Conservation (phyloP, 2,329 filamentous ascomycete species). For the Ceratocystis alfenasii region DNA sequence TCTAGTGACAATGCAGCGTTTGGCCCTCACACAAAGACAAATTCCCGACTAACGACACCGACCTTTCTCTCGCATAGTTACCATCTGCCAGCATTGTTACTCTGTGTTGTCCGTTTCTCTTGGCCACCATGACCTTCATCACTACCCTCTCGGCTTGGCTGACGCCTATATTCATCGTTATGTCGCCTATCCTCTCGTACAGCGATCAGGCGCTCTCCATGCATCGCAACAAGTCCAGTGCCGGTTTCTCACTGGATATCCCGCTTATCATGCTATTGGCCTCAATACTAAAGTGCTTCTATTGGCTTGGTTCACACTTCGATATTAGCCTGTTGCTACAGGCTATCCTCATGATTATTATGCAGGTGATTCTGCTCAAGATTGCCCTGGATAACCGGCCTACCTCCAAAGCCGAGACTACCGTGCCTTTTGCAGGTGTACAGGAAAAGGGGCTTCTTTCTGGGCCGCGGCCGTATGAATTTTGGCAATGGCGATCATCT, state of each 20-base stretch:
- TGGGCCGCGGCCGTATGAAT: slow-evolving; percentile 54
- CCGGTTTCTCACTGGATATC: slow-evolving; percentile 59
- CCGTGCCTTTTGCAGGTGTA: slow-evolving; percentile 46
- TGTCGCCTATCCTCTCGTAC: slow-evolving; percentile 54
- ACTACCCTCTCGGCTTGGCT: slow-evolving; percentile 42
- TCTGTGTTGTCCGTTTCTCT: not conserved
- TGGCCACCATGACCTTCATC: slow-evolving; percentile 32
- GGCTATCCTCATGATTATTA: slow-evolving; percentile 51
- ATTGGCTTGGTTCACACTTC: slow-evolving; percentile 55
- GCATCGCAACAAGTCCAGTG: slow-evolving; percentile 51
- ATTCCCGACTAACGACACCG: slow-evolving; percentile 8
- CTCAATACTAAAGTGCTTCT: slow-evolving; percentile 56
- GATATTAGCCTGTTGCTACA: slow-evolving; percentile 52
- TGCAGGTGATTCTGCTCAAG: slow-evolving; percentile 53
- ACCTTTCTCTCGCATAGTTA: not conserved
- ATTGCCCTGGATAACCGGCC: slow-evolving; percentile 58
- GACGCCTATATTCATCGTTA: slow-evolving; percentile 51
- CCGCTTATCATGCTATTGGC: slow-evolving; percentile 61
- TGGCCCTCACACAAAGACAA: not conserved
- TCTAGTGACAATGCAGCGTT: not conserved
- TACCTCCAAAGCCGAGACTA: slow-evolving; percentile 44
- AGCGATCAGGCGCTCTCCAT: slow-evolving; percentile 55
- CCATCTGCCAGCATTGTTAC: not conserved
- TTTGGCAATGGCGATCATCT: slow-evolving; percentile 70
- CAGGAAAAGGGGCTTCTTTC: slow-evolving; percentile 27